A percentile compares a stretch with the other conserved stretches of the same genome.
phyloP scores from a whole-genome alignment of 768 basidiomycete genomes.

The Tulasnella sp. region DNA sequence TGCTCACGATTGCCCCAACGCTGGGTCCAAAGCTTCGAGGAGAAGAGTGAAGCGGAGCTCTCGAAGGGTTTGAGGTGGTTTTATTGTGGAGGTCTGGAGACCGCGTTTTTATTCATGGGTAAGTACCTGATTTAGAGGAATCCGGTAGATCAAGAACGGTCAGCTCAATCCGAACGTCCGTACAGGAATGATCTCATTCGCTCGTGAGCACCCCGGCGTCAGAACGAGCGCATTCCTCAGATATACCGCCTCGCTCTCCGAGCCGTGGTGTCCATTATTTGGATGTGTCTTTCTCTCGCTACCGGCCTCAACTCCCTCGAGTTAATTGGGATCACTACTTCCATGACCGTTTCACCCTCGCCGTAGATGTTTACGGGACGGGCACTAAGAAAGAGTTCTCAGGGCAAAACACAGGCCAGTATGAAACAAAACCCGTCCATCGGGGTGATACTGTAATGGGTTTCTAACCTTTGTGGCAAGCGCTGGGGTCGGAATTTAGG shows the following conservation, averaged over 20 bases:
- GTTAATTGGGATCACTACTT: not conserved
- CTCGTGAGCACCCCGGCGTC: not conserved
- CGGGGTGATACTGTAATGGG: not conserved
- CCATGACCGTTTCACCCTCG: conserved; percentile 5
- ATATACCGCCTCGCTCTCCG: not conserved
- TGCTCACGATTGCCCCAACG: conserved; percentile 6
- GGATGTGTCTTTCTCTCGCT: conserved; percentile 7
- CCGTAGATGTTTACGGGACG: conserved; percentile 11
- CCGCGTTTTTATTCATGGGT: conserved; percentile 9
- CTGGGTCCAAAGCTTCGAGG: not conserved
- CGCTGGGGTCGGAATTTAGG: too few species aligned
- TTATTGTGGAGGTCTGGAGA: not conserved
- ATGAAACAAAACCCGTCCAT: not conserved
- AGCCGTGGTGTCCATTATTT: not conserved
- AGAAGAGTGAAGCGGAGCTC: not conserved
- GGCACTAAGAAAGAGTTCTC: not conserved
- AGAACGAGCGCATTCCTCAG: not conserved
- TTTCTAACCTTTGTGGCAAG: not conserved
- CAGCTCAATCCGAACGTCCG: not conserved
- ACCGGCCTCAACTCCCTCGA: conserved; percentile 10
- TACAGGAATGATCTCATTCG: not conserved
- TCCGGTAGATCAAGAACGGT: not conserved
- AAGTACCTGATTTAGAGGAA: not conserved
- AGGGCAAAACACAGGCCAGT: not conserved
- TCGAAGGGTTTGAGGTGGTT: not conserved